Conservation (phyloP, 2,329 filamentous ascomycete species). For the Botrytis elliptica region DNA sequence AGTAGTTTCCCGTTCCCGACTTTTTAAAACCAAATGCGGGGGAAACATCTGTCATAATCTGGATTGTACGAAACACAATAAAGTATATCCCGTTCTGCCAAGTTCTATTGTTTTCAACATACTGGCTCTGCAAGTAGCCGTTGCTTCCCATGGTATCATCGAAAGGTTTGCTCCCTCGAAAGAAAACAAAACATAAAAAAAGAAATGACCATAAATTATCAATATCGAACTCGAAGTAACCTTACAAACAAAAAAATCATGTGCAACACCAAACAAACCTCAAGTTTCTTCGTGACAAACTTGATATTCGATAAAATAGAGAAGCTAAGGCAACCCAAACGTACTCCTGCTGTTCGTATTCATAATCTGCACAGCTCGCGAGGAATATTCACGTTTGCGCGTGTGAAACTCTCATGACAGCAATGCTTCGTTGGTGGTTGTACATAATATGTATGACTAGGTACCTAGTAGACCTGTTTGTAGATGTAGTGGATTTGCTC, state of each 20-base stretch:
- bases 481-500: not conserved
- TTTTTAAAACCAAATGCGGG: not conserved
- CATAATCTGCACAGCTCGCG: not conserved
- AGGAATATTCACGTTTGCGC: not conserved
- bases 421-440: not conserved
- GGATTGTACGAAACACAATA: not conserved
- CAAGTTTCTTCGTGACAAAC: not conserved
- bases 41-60: not conserved
- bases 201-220: not conserved
- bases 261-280: not conserved
- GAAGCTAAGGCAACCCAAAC: not conserved
- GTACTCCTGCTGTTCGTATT: not conserved
- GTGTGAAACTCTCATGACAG: not conserved
- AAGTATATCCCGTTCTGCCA: not conserved
- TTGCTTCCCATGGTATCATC: not conserved
- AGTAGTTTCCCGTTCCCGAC: not conserved
- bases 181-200: not conserved
- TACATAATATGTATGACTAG: too few species aligned
- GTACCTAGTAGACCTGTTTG: not conserved
- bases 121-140: not conserved
- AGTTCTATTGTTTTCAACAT: not conserved
- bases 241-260: not conserved
- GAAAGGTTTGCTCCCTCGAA: not conserved
- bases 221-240: not conserved
- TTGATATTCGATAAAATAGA: not conserved